A percentile compares a stretch with the other conserved stretches of the same genome.
Conservation (phyloP, 768 basidiomycete genomes). For the Rhizopogon vesiculosus region DNA sequence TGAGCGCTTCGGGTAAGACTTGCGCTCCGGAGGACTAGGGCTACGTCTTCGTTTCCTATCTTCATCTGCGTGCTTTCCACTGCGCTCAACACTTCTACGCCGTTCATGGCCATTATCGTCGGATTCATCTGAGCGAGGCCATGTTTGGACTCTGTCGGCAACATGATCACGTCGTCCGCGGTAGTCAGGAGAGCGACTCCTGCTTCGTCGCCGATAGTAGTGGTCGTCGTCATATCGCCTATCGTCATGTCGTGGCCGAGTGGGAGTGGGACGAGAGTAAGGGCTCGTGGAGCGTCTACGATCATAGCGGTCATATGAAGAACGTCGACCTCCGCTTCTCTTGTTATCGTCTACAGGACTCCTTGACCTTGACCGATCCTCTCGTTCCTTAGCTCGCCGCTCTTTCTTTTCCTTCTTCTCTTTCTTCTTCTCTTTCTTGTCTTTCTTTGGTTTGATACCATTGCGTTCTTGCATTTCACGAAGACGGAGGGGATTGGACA, state of each 20-base stretch:
- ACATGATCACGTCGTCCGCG: slow-evolving; percentile 7
- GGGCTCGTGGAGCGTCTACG: slow-evolving; percentile 42
- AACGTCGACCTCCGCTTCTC: slow-evolving; percentile 14
- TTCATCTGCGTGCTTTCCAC: slow-evolving; percentile 20
- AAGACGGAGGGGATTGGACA: slow-evolving; percentile 82
- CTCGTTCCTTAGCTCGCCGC: slow-evolving; percentile 15
- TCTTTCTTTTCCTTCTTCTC: slow-evolving; percentile 47
- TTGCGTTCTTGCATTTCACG: slow-evolving; percentile 76
- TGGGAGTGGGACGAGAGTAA: slow-evolving; percentile 39
- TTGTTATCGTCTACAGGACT: slow-evolving; percentile 25
- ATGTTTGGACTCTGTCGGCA: slow-evolving; percentile 28
- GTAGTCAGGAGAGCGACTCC: slow-evolving; percentile 26
- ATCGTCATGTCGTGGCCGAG: slow-evolving; percentile 15
- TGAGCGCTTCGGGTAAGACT: slow-evolving; percentile 40
- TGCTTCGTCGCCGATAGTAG: slow-evolving; percentile 19
- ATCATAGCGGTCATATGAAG: slow-evolving; percentile 24
- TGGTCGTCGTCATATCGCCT: slow-evolving; percentile 12
- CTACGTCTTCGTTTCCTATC: slow-evolving; percentile 35
- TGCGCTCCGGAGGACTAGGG: slow-evolving; percentile 25
- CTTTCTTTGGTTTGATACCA: slow-evolving; percentile 78
- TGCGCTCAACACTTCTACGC: slow-evolving; percentile 20
- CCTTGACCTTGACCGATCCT: slow-evolving; percentile 28
- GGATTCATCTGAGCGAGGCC: slow-evolving; percentile 51
- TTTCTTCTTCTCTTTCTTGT: slow-evolving; percentile 57
- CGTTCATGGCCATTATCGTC: slow-evolving; percentile 34